These are phyloP conservation scores for Ormosia semicastrata DNA, from an alignment of 306 rosid species.

Conservation along the genomic window DNA sequence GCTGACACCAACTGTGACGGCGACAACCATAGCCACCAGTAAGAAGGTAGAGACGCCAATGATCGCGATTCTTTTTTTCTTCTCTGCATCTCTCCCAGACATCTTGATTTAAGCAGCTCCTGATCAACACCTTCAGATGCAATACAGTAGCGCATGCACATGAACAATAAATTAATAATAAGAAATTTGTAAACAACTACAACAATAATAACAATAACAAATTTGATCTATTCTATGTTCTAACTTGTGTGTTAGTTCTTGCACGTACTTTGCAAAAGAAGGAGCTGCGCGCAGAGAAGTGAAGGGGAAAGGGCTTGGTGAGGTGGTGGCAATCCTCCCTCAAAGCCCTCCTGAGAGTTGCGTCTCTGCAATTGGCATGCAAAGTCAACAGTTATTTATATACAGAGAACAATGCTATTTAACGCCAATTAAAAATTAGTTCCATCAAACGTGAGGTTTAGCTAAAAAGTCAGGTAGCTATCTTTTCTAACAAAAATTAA, in stretches of 20 bases:
- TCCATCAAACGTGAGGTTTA: slow-evolving; percentile 9
- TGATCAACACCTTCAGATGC: not conserved
- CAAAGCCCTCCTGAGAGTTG: slow-evolving; percentile 12
- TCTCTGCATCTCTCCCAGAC: slow-evolving; percentile 14
- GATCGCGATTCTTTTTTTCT: slow-evolving; percentile 13
- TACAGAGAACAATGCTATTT: not conserved
- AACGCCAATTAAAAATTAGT: not conserved
- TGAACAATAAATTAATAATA: not conserved
- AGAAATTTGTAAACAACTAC: not conserved
- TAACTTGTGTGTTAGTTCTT: not conserved
- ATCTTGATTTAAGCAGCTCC: slow-evolving; percentile 30
- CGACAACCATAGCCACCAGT: slow-evolving; percentile 50
- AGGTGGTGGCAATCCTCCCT: slow-evolving; percentile 14
- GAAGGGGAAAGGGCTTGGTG: not conserved
- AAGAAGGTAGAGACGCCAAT: slow-evolving; percentile 34
- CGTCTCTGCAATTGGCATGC: not conserved
- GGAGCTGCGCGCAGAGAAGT: not conserved
- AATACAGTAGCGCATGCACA: not conserved
- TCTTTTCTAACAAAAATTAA: not conserved
- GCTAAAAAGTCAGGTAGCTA: not conserved
- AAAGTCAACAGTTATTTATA: not conserved
- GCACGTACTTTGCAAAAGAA: not conserved
- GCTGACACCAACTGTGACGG: slow-evolving; percentile 37
- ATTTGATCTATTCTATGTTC: not conserved
- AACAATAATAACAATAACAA: not conserved